Percentiles rank a stretch among this genome's conserved stretches.
These are phyloP conservation scores for Tuber calosporum DNA, from an alignment of 495 filamentous ascomycete species.

Conservation along the genomic window DNA sequence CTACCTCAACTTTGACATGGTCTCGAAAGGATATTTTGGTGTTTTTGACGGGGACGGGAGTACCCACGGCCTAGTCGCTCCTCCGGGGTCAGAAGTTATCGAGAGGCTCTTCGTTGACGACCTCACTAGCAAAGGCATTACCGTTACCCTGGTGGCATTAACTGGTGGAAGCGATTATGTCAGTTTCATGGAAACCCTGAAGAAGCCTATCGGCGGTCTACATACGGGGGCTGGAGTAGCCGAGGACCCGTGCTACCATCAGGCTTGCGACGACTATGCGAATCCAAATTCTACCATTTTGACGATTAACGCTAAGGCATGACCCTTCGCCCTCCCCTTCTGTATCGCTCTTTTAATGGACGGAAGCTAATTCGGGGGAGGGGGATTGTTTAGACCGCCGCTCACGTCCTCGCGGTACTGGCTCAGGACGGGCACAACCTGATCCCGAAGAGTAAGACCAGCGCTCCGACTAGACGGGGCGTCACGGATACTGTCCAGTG, in stretches of 20 bases:
- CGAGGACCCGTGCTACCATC: slow-evolving; percentile 48
- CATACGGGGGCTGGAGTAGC: slow-evolving; percentile 45
- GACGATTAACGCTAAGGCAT: slow-evolving; percentile 43
- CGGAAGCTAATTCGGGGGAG: neutral
- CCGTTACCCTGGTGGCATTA: slow-evolving; percentile 42
- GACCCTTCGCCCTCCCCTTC: neutral
- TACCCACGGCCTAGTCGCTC: slow-evolving; percentile 39
- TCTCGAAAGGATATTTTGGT: slow-evolving; percentile 44
- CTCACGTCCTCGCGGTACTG: slow-evolving; percentile 44
- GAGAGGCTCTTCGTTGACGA: slow-evolving; percentile 43
- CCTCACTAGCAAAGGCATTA: slow-evolving; percentile 40
- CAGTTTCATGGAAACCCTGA: slow-evolving; percentile 42
- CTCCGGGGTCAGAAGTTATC: slow-evolving; percentile 42
- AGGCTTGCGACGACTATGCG: slow-evolving; percentile 44
- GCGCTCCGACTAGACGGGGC: neutral
- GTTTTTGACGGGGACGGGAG: slow-evolving; percentile 45
- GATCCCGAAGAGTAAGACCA: slow-evolving; percentile 42
- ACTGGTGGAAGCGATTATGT: slow-evolving; percentile 47
- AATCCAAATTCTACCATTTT: slow-evolving; percentile 45
- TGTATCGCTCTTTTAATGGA: neutral
- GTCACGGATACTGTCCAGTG: slow-evolving; percentile 16
- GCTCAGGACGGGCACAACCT: slow-evolving; percentile 43
- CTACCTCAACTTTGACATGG: slow-evolving; percentile 50
- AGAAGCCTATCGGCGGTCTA: slow-evolving; percentile 45
- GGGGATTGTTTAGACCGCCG: slow-evolving; percentile 40